Evolutionary conservation across 768 basidiomycete species (phyloP).

Genomic region (Hysterangium stoloniferum): DNA sequence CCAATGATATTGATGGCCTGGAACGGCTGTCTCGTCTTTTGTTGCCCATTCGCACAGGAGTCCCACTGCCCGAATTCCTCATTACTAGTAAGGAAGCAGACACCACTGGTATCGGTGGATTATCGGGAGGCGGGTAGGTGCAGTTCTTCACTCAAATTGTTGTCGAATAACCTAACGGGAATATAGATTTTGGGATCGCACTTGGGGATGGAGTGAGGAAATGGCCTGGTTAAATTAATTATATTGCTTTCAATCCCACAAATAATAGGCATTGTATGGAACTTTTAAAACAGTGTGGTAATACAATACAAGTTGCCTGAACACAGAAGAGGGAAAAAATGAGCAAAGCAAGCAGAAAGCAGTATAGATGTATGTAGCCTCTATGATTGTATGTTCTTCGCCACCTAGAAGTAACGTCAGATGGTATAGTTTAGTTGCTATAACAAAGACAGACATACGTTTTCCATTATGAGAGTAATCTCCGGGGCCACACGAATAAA

Average conservation of each 20-base stretch:
- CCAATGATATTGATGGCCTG: slow-evolving; percentile 46
- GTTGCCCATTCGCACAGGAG: slow-evolving; percentile 79
- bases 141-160: slow-evolving; percentile 2
- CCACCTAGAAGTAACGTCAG: slow-evolving; percentile 2
- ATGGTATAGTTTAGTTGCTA: background rate
- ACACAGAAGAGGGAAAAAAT: slow-evolving; percentile 26
- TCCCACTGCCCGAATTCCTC: slow-evolving; percentile 72
- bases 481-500: slow-evolving; percentile 82
- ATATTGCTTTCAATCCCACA: slow-evolving; percentile 23
- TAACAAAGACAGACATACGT: slow-evolving; percentile 47
- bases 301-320: slow-evolving; percentile 17
- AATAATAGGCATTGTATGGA: too few relatives aligned
- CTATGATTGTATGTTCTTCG: slow-evolving; percentile 11
- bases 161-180: background rate
- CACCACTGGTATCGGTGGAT: slow-evolving; percentile 57
- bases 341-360: slow-evolving; percentile 12
- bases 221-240: slow-evolving; percentile 26
- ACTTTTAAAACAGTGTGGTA: slow-evolving; percentile 15
- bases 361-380: slow-evolving; percentile 10
- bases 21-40: slow-evolving; percentile 58
- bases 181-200: slow-evolving; percentile 23
- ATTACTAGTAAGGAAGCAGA: slow-evolving; percentile 49
- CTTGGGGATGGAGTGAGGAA: slow-evolving; percentile 23
- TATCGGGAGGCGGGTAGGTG: slow-evolving; percentile 69
- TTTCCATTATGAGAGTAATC: slow-evolving; percentile 77